Conservation (phyloP, 306 rosid genomes). For the Dicorynia guianensis region DNA sequence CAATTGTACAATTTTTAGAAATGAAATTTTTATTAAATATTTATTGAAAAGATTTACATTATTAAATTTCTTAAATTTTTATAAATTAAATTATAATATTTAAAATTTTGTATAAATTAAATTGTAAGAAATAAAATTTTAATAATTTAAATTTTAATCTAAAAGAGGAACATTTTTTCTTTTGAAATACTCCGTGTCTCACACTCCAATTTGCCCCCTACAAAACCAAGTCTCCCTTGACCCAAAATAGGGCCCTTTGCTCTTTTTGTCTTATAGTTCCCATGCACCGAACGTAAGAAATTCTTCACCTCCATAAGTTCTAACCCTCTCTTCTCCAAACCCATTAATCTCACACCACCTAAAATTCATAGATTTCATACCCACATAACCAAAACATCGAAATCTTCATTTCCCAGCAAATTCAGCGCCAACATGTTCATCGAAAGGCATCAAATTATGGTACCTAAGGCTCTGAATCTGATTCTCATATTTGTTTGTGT, state of each 20-base stretch:
- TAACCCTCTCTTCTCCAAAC: background rate
- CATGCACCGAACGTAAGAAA: slow-evolving; percentile 64
- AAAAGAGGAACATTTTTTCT: too few relatives aligned
- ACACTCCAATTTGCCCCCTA: background rate
- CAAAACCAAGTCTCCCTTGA: slow-evolving; percentile 16
- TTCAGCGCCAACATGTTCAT: slow-evolving; percentile 17
- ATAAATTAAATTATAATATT: too few relatives aligned
- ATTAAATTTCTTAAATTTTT: too few relatives aligned
- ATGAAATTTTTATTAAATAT: too few relatives aligned
- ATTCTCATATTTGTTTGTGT: slow-evolving; percentile 37
- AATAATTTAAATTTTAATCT: too few relatives aligned
- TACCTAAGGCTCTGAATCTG: slow-evolving; percentile 28
- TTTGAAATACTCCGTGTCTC: too few relatives aligned
- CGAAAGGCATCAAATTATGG: slow-evolving; percentile 39
- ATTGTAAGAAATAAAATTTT: too few relatives aligned
- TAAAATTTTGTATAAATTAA: too few relatives aligned
- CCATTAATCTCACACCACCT: slow-evolving; percentile 7
- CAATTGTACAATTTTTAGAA: too few relatives aligned
- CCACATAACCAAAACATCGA: slow-evolving; percentile 3
- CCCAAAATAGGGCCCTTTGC: slow-evolving; percentile 8
- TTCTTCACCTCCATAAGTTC: slow-evolving; percentile 1
- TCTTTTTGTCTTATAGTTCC: slow-evolving; percentile 28
- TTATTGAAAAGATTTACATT: too few relatives aligned
- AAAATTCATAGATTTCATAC: background rate
- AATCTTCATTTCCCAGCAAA: background rate